Conservation (phyloP, 305 asterid genomes). For the Fraxinus dipetala region DNA sequence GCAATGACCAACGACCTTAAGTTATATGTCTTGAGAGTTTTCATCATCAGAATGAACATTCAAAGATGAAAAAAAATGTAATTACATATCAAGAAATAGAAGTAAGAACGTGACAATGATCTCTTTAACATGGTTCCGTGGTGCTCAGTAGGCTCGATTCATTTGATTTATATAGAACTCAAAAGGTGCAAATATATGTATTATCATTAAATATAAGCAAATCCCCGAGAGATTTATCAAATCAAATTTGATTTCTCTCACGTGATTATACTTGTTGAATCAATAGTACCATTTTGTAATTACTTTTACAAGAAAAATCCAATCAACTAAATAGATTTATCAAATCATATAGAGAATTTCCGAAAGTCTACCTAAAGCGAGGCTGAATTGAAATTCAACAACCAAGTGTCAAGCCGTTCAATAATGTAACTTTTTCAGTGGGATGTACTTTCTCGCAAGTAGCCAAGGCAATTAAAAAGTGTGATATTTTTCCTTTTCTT, state of each 20-base stretch:
- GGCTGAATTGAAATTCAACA: background rate
- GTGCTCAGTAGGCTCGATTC: background rate
- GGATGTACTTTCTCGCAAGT: too few species aligned
- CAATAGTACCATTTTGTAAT: background rate
- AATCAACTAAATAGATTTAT: background rate
- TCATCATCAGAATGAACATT: background rate
- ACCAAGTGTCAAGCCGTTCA: background rate
- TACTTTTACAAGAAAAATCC: background rate
- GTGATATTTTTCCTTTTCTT: background rate
- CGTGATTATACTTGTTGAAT: background rate
- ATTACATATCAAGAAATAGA: background rate
- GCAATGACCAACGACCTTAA: background rate
- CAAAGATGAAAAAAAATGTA: background rate
- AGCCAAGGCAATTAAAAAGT: background rate
- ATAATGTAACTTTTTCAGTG: too few species aligned
- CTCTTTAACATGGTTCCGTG: background rate
- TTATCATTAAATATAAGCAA: background rate
- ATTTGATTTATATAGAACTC: background rate
- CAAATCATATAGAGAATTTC: background rate
- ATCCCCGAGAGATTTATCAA: background rate
- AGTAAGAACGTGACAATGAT: background rate
- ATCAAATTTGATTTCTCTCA: background rate
- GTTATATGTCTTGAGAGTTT: background rate
- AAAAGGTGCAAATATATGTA: background rate
- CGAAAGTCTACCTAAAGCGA: background rate